Evolutionary conservation across 2,329 filamentous ascomycete genomes (phyloP), one percentile per base, ranked within the genome.

Genomic region (Ustulina deusta): DNA sequence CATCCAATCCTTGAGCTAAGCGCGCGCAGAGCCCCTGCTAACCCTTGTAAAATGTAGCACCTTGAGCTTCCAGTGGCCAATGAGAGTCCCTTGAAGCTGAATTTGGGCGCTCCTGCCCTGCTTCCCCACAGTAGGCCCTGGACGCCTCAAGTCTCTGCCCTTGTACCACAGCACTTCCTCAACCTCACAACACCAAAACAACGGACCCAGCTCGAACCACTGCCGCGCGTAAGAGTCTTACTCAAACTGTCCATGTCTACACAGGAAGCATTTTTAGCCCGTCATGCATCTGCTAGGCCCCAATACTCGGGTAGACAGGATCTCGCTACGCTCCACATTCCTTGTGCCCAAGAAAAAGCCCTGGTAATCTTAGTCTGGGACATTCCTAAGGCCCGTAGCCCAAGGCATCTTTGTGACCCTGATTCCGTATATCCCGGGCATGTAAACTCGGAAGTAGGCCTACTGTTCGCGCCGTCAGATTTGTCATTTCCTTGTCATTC

Each of bases 221-320:
- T 70, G 70, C 70, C 66, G 61, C 66, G 65, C 69, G 72, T 70
- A 63, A 68, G 61, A 56, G 56, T 63, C 63, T 40, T 52, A 61
- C 62, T 69, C 68, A 73, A 71, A 73, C 70, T n/a, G 57, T 51
- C 62, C 61, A 70, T 58, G 61, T 61, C 61, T 65, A 44, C 46
- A 51, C 44, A 38, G 61, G 55, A 68, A 66, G 60, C 66, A 66
- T 68, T 70, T 62, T 49, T 38, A 54, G 66, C 74, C 48, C 71
- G 66, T 73, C 68, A 58, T 69, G 57, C 59, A 57, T 52, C 65
- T 63, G 15, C 42, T 44, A 42, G 60, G 67, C 29, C 60, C 34
- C 48, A 51, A 56, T 57, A 65, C 60, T 63, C 38, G 9, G 20
- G 62, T 52, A 49, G n/a, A 46, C 25, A 38, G 38, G 17, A 62